Conservation (phyloP, 306 rosid species). For the Prosopis cineraria region DNA sequence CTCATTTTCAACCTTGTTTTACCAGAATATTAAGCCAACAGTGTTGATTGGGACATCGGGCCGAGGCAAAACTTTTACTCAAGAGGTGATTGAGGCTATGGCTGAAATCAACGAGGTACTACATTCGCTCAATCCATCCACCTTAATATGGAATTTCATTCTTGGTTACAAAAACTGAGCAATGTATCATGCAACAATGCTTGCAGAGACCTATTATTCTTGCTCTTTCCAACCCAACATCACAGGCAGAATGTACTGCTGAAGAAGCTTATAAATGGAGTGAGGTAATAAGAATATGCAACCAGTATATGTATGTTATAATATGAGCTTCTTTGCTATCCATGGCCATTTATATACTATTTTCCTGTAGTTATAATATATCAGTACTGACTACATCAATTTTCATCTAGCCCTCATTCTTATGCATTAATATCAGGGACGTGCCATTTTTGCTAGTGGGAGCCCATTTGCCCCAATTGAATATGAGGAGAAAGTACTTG, state of each 20-base stretch:
- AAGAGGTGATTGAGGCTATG: constrained; percentile 89
- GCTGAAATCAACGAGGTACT: constrained; percentile 74
- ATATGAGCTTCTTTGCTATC: background rate
- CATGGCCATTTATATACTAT: background rate
- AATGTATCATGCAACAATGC: constrained; percentile 3
- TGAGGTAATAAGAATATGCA: constrained; percentile 35
- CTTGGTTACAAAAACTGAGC: background rate
- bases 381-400: background rate
- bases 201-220: constrained; percentile 53
- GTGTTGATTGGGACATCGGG: constrained; percentile 97
- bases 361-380: background rate
- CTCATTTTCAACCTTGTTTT: constrained; percentile 23
- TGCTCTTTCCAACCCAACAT: constrained; percentile 57
- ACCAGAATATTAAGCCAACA: constrained; percentile 87
- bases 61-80: constrained; percentile 78
- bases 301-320: background rate
- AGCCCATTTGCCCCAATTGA: constrained; percentile 86
- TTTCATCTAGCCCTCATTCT: background rate
- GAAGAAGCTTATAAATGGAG: constrained; percentile 58
- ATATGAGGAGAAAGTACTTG: constrained; percentile 61
- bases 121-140: background rate
- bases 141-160: constrained; percentile 20
- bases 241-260: constrained; percentile 59
- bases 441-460: constrained; percentile 88
- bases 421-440: constrained; percentile 54